A percentile compares a stretch with the other conserved stretches of the same genome.
phyloP scores from a whole-genome alignment of 371 early-diverging fungal genomes.

The Mucor indicus region DNA sequence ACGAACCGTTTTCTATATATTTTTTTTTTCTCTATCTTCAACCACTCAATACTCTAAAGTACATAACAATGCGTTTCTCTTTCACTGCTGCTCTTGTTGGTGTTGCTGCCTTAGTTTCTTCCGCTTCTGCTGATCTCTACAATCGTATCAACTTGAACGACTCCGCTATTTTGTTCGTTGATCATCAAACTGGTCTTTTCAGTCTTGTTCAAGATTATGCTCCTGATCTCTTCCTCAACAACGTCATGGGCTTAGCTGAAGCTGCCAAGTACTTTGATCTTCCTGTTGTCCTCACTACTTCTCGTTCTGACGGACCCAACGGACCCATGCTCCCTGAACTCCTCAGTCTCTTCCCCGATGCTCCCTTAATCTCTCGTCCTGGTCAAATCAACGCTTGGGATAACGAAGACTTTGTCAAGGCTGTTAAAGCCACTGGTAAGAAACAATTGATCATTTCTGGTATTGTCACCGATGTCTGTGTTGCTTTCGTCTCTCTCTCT shows the following conservation, averaged over 20 bases:
- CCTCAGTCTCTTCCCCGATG: conserved; percentile 21
- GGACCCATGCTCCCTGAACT: conserved; percentile 21
- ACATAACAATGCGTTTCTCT: conserved; percentile 14
- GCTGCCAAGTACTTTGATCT: conserved; percentile 22
- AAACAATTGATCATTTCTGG: conserved; percentile 31
- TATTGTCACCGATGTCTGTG: conserved; percentile 34
- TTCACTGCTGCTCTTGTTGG: conserved; percentile 10
- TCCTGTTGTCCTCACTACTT: conserved; percentile 23
- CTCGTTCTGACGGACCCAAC: conserved; percentile 30
- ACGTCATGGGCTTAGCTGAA: conserved; percentile 29
- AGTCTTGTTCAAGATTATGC: conserved; percentile 20
- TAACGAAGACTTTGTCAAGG: conserved; percentile 16
- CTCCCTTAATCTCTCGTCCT: conserved; percentile 22
- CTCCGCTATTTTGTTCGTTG: conserved; percentile 19
- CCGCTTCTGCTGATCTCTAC: conserved; percentile 13
- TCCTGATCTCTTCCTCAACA: conserved; percentile 18
- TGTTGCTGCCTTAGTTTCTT: conserved; percentile 7
- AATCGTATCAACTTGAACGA: conserved; percentile 18
- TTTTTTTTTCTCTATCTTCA: neutral
- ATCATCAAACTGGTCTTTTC: conserved; percentile 27
- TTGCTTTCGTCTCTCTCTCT: conserved; percentile 27
- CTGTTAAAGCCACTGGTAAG: conserved; percentile 27
- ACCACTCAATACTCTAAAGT: neutral
- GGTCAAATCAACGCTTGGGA: conserved; percentile 37
- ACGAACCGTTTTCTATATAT: neutral